Conservation (phyloP, 768 basidiomycete genomes). For the Lactarius hatsudake region DNA sequence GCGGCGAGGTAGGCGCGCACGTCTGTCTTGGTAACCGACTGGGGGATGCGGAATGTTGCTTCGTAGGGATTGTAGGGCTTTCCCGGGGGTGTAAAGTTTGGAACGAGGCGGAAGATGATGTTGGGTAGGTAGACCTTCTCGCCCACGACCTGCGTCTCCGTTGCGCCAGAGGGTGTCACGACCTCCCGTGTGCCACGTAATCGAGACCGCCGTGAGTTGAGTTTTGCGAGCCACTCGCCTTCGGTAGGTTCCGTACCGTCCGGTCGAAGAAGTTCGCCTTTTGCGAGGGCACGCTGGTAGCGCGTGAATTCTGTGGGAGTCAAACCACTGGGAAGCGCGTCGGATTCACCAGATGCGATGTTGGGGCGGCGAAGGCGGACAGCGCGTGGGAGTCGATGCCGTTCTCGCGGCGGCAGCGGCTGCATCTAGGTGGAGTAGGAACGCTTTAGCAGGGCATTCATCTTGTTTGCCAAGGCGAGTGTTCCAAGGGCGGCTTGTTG, state of each 20-base stretch:
- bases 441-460: conserved; percentile 41
- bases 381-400: conserved; percentile 67
- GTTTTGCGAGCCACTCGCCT: conserved; percentile 55
- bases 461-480: conserved; percentile 18
- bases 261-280: conserved; percentile 44
- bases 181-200: conserved; percentile 58
- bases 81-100: conserved; percentile 74
- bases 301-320: conserved; percentile 63
- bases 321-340: conserved; percentile 53
- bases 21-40: conserved; percentile 88
- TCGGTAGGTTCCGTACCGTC: conserved; percentile 41
- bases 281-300: conserved; percentile 56
- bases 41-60: conserved; percentile 91
- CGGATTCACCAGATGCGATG: conserved; percentile 37
- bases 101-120: conserved; percentile 74
- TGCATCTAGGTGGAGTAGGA: conserved; percentile 43
- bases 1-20: conserved; percentile 80
- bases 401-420: conserved; percentile 52
- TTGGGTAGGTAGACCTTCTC: conserved; percentile 90
- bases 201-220: conserved; percentile 59
- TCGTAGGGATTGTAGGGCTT: conserved; percentile 91
- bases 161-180: conserved; percentile 39
- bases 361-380: conserved; percentile 64
- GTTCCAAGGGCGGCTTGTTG: too few species aligned
- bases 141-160: conserved; percentile 61